phyloP scores from a whole-genome alignment of 1,284 basidiomycete genomes.

The Trichosporon ovoides region DNA sequence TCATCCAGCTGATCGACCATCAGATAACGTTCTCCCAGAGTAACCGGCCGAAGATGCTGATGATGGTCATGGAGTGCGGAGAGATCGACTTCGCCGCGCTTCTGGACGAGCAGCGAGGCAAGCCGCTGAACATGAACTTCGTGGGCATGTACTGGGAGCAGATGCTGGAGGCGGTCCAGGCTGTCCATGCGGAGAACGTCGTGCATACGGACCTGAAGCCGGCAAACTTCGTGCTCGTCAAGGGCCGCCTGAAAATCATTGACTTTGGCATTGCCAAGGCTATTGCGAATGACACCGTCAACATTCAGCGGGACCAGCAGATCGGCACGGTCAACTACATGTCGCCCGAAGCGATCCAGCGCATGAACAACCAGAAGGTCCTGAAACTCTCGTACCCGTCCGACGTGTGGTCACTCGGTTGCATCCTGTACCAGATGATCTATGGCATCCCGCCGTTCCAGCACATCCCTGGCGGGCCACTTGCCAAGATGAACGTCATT shows the following conservation, averaged over 20 bases:
- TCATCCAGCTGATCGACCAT: slow-evolving; percentile 81
- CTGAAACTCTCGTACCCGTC: slow-evolving; percentile 58
- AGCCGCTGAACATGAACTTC: slow-evolving; percentile 83
- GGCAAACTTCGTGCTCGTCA: slow-evolving; percentile 91
- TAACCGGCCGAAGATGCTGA: slow-evolving; percentile 62
- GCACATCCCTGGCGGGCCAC: slow-evolving; percentile 69
- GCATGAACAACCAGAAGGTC: slow-evolving; percentile 48
- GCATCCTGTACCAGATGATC: slow-evolving; percentile 95
- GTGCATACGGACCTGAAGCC: slow-evolving; percentile 95
- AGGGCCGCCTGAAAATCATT: slow-evolving; percentile 86
- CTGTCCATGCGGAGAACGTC: slow-evolving; percentile 92
- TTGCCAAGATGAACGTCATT: slow-evolving; percentile 54
- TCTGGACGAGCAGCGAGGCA: slow-evolving; percentile 71
- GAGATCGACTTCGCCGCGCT: slow-evolving; percentile 81
- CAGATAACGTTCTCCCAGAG: slow-evolving; percentile 60
- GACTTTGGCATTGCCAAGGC: slow-evolving; percentile 97
- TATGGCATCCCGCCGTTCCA: slow-evolving; percentile 88
- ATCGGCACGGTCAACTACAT: slow-evolving; percentile 94
- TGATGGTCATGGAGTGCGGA: slow-evolving; percentile 87
- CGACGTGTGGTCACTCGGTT: slow-evolving; percentile 97
- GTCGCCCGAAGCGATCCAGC: slow-evolving; percentile 86
- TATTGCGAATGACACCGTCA: slow-evolving; percentile 93
- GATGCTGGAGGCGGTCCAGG: slow-evolving; percentile 94
- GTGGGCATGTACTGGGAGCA: slow-evolving; percentile 89
- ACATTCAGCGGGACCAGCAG: slow-evolving; percentile 87